A percentile compares a stretch with the other conserved stretches of the same genome.
Evolutionary conservation across 108 stramenopile species (phyloP).

Genomic region (Cyclotella kingstonii): DNA sequence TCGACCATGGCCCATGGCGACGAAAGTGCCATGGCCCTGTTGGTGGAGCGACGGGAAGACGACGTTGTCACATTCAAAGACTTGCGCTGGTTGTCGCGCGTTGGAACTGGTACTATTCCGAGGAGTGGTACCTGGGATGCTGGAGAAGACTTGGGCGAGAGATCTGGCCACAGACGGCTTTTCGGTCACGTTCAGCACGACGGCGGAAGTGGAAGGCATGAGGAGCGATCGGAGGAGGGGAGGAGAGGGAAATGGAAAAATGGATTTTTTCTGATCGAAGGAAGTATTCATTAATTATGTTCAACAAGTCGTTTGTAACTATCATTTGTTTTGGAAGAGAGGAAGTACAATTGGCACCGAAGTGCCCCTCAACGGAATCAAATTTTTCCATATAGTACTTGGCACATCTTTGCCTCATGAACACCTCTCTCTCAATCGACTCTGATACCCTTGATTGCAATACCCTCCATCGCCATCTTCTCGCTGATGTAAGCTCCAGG

Average conservation of each 20-base stretch:
- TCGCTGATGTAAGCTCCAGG: background rate
- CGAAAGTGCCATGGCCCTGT: conserved; percentile 51
- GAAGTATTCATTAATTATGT: too few species aligned
- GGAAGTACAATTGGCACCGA: too few species aligned
- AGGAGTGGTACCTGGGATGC: conserved; percentile 47
- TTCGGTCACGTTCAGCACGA: conserved; percentile 95
- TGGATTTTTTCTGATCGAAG: background rate
- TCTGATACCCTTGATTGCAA: background rate
- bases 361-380: too few species aligned
- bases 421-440: background rate
- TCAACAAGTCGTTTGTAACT: too few species aligned
- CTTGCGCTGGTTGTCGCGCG: conserved; percentile 54
- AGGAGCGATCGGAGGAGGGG: background rate
- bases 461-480: background rate
- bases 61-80: conserved; percentile 77
- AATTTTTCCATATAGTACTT: background rate
- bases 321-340: too few species aligned
- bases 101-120: conserved; percentile 35
- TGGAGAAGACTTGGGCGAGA: conserved; percentile 74
- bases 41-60: conserved; percentile 63
- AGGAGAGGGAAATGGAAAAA: background rate
- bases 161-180: conserved; percentile 96
- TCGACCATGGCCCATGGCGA: conserved; percentile 5
- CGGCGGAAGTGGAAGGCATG: conserved; percentile 13
- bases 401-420: background rate